Base-by-base conservation (phyloP, 768 basidiomycete species). In the Mycena crocata region DNA sequence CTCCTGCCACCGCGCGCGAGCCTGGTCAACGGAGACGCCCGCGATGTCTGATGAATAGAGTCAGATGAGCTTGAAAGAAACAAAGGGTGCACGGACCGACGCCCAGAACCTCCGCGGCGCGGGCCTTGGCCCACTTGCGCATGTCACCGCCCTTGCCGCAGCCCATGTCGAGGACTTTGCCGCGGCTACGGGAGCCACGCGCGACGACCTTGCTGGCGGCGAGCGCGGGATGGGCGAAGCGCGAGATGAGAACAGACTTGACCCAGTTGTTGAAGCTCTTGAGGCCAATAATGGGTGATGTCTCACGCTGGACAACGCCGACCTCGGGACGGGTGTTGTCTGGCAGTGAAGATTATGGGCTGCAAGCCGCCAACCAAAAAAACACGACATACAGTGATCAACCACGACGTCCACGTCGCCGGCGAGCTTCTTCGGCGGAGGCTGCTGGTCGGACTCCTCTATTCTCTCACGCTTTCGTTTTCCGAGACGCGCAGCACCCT, bases 191-290 rank as follows among this genome's bases (percentile, higher is more conserved):
- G 49, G 50, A 61, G 44, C 74, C 72, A 61, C 81, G 75, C 64
- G 71, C 77, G 66, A 66, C 66, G 58, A 71, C 64, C 14, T 74
- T 67, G 62, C 83, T 83, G 45, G 78, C 77, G 35, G 83, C 78
- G 39, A 95, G 84, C 34, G 83, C 90, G 3, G 92, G 90, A 75
- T 91, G 90, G 1, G 92, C 93, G 73, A 94, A 98, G 57, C 93
- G 93, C 12, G 92, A 90, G 74, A 99, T 98, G 67, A 99, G 85
- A 21, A 99, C 96, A 13, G 95, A 95, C 78, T 99, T 99, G 72
- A 99, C 92, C 98, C 98, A 99, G 82, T 99, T 99, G 82, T 99
- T 99, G 82, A 99, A 99, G 76, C 87, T 92, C 79, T 98, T 98
- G 59, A 99, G 87, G 39, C 98, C 98, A 59, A 98, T 95, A 72